These are phyloP conservation scores for Aspergillus ochraceus DNA, from an alignment of 2,329 filamentous ascomycete species.

Conservation along the genomic window DNA sequence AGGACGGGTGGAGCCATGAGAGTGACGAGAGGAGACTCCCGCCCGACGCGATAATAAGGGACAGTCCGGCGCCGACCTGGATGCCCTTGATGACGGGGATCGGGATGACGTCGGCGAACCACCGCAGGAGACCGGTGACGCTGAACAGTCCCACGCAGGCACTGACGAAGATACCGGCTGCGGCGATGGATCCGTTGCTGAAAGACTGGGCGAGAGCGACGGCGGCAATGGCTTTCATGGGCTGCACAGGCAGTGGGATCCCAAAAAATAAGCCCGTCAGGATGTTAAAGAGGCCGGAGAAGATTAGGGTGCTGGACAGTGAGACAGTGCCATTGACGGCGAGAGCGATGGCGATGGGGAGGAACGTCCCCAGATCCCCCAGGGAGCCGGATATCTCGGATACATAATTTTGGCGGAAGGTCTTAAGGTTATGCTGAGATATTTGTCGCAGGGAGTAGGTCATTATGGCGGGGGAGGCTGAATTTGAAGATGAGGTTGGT, in stretches of 20 bases:
- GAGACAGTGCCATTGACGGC: constrained; percentile 76
- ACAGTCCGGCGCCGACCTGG: constrained; percentile 86
- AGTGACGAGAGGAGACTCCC: constrained; percentile 66
- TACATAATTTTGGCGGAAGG: constrained; percentile 57
- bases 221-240: constrained; percentile 86
- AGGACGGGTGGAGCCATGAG: constrained; percentile 64
- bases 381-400: constrained; percentile 84
- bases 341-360: constrained; percentile 85
- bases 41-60: constrained; percentile 76
- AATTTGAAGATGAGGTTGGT: not conserved
- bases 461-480: constrained; percentile 23
- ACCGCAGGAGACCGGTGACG: constrained; percentile 72
- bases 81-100: constrained; percentile 91
- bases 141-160: constrained; percentile 73
- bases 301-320: constrained; percentile 79
- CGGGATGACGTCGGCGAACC: constrained; percentile 73
- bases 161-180: constrained; percentile 79
- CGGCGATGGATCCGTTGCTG: constrained; percentile 69
- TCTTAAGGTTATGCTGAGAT: constrained; percentile 54
- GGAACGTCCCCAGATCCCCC: constrained; percentile 84
- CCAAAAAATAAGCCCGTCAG: constrained; percentile 80
- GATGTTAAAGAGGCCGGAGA: constrained; percentile 85
- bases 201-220: constrained; percentile 75
- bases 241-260: constrained; percentile 86
- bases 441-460: constrained; percentile 26